phyloP scores from a whole-genome alignment of 768 basidiomycete species.

The Candolleomyces eurysporus region DNA sequence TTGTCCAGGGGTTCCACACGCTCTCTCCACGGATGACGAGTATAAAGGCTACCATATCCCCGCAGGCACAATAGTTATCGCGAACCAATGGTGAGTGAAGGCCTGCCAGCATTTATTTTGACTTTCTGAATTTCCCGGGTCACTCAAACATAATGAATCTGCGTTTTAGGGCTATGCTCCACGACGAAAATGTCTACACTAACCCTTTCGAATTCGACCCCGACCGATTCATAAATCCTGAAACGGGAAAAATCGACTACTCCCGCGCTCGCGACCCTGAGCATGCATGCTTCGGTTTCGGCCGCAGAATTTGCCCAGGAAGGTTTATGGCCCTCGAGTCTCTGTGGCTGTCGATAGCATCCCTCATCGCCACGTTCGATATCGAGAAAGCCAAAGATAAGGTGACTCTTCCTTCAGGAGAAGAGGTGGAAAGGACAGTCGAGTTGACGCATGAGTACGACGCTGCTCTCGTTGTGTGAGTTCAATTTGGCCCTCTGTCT shows the following conservation, averaged over 20 bases:
- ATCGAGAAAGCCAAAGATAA: constrained; percentile 22
- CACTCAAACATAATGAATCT: neutral
- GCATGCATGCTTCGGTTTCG: constrained; percentile 30
- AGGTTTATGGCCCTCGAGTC: constrained; percentile 22
- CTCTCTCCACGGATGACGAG: constrained; percentile 22
- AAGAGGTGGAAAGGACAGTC: constrained; percentile 9
- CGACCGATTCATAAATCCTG: constrained; percentile 33
- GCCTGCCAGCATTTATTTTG: neutral
- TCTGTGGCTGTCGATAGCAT: constrained; percentile 24
- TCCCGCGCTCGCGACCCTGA: constrained; percentile 22
- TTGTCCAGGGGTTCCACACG: constrained; percentile 18
- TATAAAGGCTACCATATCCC: constrained; percentile 30
- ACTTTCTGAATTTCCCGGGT: neutral
- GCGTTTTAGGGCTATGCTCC: constrained; percentile 37
- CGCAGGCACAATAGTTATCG: constrained; percentile 29
- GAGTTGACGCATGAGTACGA: constrained; percentile 10
- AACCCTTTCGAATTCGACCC: constrained; percentile 41
- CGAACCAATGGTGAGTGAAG: constrained; percentile 29
- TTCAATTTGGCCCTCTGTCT: neutral
- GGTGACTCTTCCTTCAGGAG: constrained; percentile 13
- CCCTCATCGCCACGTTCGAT: constrained; percentile 19
- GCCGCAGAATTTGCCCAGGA: constrained; percentile 25
- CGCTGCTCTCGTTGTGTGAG: constrained; percentile 19
- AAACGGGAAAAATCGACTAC: constrained; percentile 21
- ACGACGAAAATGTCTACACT: constrained; percentile 35